A percentile compares a stretch with the other conserved stretches of the same genome.
Conservation (phyloP, 179 eudicot genomes). For the Beta macrorhiza region DNA sequence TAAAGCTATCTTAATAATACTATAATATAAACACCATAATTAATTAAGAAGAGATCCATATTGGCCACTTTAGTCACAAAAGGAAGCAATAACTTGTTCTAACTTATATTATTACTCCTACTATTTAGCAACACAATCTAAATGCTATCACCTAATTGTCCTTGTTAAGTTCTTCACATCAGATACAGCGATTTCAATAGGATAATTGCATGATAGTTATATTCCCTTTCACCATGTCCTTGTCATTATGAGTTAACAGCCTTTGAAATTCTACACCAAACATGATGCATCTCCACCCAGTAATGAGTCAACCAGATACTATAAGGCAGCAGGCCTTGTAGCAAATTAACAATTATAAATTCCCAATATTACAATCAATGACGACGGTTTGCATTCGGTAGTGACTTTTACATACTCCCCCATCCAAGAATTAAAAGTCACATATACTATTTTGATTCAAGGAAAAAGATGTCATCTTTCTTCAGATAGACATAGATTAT, state of each 20-base stretch:
- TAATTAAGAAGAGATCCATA: slow-evolving; percentile 10
- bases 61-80: slow-evolving; percentile 22
- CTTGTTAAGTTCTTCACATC: slow-evolving; percentile 15
- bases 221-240: slow-evolving; percentile 6
- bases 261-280: background rate
- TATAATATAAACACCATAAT: background rate
- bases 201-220: slow-evolving; percentile 23
- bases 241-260: slow-evolving; percentile 4
- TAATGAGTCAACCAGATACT: slow-evolving; percentile 11
- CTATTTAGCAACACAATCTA: background rate
- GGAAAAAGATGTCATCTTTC: no score
- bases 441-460: no score
- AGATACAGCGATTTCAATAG: slow-evolving; percentile 2
- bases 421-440: no score
- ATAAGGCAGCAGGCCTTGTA: background rate
- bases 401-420: background rate
- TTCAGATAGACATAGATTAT: no score
- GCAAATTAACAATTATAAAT: background rate
- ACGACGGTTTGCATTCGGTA: slow-evolving; percentile 3
- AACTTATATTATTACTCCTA: background rate
- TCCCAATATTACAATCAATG: slow-evolving; percentile 5
- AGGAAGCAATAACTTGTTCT: slow-evolving; percentile 19
- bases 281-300: slow-evolving; percentile 8
- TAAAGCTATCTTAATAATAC: background rate
- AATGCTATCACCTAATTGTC: slow-evolving; percentile 17